Base-by-base conservation (phyloP, 108 stramenopile genomes). In the Asterionellopsis glacialis region DNA sequence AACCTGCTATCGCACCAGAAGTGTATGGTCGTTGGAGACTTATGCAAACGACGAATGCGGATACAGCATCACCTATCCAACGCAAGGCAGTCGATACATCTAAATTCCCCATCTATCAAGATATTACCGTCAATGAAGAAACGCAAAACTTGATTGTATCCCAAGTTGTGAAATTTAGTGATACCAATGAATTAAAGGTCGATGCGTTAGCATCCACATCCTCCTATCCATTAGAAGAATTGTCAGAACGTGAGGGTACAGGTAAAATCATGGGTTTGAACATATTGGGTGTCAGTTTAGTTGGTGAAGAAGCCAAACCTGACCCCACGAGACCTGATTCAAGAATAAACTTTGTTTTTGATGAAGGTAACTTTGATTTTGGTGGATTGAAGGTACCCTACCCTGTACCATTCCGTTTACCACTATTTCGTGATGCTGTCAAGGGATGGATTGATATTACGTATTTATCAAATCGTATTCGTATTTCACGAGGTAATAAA, bases 371-470 rank as follows among this genome's bases (percentile, higher is more conserved):
- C 9, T 92, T 92, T 58, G 75, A 88, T 21, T 70, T 74, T 54
- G 69, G 64, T 39, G 55, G 51, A 7, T 65, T 85, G 38, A 67
- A 50, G 11, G 51, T 92, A 50, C 90, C 90, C 1, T 92, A 92
- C 59, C 90, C 90, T 0, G 87, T 92, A 38, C 90, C 90, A 28
- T 92, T 92, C 61, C 73, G 90, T 21, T 75, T 72, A 42, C 90
- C 90, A 0, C 41, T 92, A 9, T 81, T 92, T 52, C 67, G 90
- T 11, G 90, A 92, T 74, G 79, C 77, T 11, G 90, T 92, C 42
- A 92, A 92, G 57, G 90, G 90, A 21, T 92, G 90, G 90, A 92
- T 92, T 53, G 90, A 92, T 69, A 71, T 92, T 55, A 92, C 87
- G 3, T 94, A 87, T 52, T 61, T 94, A 63, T 82, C 80, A 70